phyloP scores from a whole-genome alignment of 192 early-diverging fungal species.

The Rhizophlyctis rosea region DNA sequence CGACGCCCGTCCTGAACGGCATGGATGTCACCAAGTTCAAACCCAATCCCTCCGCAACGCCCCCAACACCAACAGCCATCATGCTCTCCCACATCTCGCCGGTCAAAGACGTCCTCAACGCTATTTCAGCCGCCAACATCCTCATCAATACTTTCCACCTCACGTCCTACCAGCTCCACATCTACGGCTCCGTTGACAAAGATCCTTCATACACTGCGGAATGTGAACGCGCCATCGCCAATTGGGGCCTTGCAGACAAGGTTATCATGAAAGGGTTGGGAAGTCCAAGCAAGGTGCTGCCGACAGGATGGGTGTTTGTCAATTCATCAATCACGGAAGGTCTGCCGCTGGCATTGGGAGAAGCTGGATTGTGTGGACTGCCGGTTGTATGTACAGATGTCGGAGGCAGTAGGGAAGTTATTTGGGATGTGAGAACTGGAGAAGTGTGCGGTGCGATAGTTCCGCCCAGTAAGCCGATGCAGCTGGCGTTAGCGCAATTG shows the following conservation, averaged over 20 bases:
- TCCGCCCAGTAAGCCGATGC: slow-evolving; percentile 33
- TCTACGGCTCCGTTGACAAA: slow-evolving; percentile 44
- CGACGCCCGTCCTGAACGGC: slow-evolving; percentile 41
- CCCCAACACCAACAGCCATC: slow-evolving; percentile 29
- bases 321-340: slow-evolving; percentile 45
- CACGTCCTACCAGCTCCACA: slow-evolving; percentile 32
- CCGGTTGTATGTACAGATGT: slow-evolving; percentile 39
- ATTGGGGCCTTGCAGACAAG: slow-evolving; percentile 27
- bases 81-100: slow-evolving; percentile 47
- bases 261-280: slow-evolving; percentile 42
- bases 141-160: slow-evolving; percentile 44
- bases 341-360: slow-evolving; percentile 32
- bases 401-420: slow-evolving; percentile 34
- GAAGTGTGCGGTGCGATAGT: slow-evolving; percentile 36
- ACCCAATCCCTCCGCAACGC: slow-evolving; percentile 25
- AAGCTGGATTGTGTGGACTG: slow-evolving; percentile 35
- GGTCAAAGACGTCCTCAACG: slow-evolving; percentile 45
- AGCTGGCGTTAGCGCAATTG: slow-evolving; percentile 39
- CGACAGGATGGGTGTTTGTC: slow-evolving; percentile 46
- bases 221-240: slow-evolving; percentile 30
- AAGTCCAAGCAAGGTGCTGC: slow-evolving; percentile 35
- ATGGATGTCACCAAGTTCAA: slow-evolving; percentile 42
- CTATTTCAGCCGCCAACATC: slow-evolving; percentile 38
- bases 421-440: slow-evolving; percentile 11
- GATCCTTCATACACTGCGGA: slow-evolving; percentile 38